phyloP scores from a whole-genome alignment of 805 yeast genomes.

The Metschnikowia cubensis region DNA sequence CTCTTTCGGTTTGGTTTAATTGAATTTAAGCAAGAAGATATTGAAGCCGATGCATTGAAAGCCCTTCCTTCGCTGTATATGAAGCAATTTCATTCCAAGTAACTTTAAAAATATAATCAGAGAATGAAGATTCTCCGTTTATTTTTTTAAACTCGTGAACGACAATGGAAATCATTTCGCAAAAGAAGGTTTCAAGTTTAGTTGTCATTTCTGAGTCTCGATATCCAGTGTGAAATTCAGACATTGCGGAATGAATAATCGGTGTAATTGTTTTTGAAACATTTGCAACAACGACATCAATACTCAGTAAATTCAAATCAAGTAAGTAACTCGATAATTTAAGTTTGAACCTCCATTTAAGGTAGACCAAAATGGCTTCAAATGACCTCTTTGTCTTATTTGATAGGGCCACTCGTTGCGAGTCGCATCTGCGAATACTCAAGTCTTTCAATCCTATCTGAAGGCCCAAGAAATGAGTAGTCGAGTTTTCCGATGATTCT shows the following conservation, averaged over 20 bases:
- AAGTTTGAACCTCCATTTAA: slow-evolving; percentile 21
- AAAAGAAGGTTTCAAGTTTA: slow-evolving; percentile 10
- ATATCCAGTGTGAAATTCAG: neutral
- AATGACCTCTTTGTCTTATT: slow-evolving; percentile 16
- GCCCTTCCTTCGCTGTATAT: neutral
- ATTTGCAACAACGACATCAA: slow-evolving; percentile 5
- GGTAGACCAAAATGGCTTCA: slow-evolving; percentile 18
- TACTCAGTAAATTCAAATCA: slow-evolving; percentile 13
- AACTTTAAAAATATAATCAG: slow-evolving; percentile 8
- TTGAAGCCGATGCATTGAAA: neutral
- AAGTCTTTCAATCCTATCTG: slow-evolving; percentile 21
- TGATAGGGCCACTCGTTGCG: slow-evolving; percentile 9
- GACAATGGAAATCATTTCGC: slow-evolving; percentile 13
- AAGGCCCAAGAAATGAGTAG: slow-evolving; percentile 29
- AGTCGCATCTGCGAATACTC: slow-evolving; percentile 15
- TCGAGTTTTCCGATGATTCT: neutral
- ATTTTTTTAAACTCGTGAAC: slow-evolving; percentile 12
- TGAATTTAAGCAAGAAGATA: neutral
- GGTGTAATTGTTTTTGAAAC: neutral
- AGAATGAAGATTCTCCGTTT: slow-evolving; percentile 8
- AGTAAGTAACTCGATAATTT: slow-evolving; percentile 20
- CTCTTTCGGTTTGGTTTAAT: slow-evolving; percentile 34
- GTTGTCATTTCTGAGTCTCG: neutral
- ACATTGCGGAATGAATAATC: slow-evolving; percentile 6
- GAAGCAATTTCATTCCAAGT: slow-evolving; percentile 7